Conservation (phyloP, 371 early-diverging fungal species). For the Rhizopus microsporus region DNA sequence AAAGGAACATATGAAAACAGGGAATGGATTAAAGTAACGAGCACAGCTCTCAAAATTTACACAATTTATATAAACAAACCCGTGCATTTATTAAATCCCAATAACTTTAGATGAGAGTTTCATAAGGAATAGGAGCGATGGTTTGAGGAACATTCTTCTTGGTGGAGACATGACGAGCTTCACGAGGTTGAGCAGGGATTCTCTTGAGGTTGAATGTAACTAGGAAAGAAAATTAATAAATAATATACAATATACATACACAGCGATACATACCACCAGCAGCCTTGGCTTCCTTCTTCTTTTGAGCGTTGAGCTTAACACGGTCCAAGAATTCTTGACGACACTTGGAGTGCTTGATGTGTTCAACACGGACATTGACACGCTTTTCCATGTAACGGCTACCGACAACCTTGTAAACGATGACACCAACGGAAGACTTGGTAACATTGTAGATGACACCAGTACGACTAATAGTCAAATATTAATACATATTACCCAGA, state of each 20-base stretch:
- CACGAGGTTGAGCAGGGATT: conserved; percentile 90
- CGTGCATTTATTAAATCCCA: background rate
- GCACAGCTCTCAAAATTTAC: too few species aligned
- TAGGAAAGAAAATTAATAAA: background rate
- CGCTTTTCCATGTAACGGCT: conserved; percentile 98
- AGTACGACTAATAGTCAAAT: conserved; percentile 70
- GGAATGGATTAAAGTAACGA: too few species aligned
- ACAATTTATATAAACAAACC: background rate
- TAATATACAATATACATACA: background rate
- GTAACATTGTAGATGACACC: conserved; percentile 98
- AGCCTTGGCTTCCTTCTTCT: conserved; percentile 80
- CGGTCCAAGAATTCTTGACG: conserved; percentile 97
- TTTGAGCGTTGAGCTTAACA: conserved; percentile 90
- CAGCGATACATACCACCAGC: conserved; percentile 38
- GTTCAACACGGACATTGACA: conserved; percentile 97
- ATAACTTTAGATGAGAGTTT: conserved; percentile 72
- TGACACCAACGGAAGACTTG: conserved; percentile 97
- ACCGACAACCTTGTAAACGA: conserved; percentile 97
- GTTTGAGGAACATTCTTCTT: conserved; percentile 90
- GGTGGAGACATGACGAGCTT: conserved; percentile 87
- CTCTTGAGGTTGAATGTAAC: conserved; percentile 70
- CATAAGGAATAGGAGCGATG: conserved; percentile 94
- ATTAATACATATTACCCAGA: conserved; percentile 22
- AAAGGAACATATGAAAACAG: too few species aligned
- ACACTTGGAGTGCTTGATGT: conserved; percentile 99